phyloP scores from a whole-genome alignment of 331 rosid genomes.

The Rhamnella rubrinervis region DNA sequence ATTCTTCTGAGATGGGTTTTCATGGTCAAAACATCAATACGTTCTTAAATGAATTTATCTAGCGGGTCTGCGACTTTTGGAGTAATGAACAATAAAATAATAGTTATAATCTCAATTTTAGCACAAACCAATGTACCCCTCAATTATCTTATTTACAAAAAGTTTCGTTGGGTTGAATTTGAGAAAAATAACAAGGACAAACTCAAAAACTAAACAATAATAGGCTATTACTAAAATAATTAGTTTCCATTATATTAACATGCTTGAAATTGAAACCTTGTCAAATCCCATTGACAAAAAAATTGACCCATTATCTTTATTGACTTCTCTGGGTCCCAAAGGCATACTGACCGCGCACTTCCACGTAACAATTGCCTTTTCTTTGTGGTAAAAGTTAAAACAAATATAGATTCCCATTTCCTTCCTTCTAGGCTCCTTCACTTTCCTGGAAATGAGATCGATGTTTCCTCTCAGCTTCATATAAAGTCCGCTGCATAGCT shows the following conservation, averaged over 20 bases:
- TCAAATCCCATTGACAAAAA: background rate
- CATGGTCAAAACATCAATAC: too few relatives aligned
- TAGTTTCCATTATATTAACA: too few relatives aligned
- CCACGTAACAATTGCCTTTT: background rate
- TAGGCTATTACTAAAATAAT: too few relatives aligned
- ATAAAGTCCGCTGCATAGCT: slow-evolving; percentile 10
- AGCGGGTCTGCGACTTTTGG: too few relatives aligned
- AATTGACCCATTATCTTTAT: background rate
- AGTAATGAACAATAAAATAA: too few relatives aligned
- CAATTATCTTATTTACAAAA: background rate
- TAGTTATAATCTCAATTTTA: too few relatives aligned
- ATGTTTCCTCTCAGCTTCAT: slow-evolving; percentile 40
- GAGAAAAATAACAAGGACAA: background rate
- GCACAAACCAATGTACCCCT: too few relatives aligned
- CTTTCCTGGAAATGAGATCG: slow-evolving; percentile 28
- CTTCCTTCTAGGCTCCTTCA: slow-evolving; percentile 1
- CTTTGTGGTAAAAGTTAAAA: background rate
- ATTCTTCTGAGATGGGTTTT: too few relatives aligned
- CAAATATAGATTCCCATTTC: background rate
- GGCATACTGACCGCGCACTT: background rate
- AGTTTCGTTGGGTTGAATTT: background rate
- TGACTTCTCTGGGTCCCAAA: too few relatives aligned
- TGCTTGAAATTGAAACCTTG: background rate
- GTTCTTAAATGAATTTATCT: too few relatives aligned
- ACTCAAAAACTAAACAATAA: too few relatives aligned